phyloP scores from a whole-genome alignment of 2,329 filamentous ascomycete species.

The Verticillium klebahnii region DNA sequence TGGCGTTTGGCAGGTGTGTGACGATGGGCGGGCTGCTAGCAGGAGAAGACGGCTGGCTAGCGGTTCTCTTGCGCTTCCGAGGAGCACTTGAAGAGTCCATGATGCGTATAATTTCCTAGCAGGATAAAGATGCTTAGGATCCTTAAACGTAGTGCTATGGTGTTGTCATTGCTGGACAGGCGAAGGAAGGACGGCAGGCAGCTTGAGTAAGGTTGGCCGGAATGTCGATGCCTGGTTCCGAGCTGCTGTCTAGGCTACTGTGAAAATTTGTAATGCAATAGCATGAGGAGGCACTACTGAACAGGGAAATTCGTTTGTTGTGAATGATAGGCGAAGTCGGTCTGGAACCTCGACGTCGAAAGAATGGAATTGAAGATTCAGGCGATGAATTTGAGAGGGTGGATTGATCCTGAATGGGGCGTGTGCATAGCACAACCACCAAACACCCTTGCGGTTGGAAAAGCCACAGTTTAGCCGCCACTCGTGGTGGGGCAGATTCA shows the following conservation, averaged over 20 bases:
- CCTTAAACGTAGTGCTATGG: background rate
- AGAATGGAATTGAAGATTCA: background rate
- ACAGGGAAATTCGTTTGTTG: too few relatives aligned
- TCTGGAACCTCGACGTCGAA: background rate
- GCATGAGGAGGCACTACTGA: too few relatives aligned
- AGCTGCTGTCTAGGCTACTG: too few relatives aligned
- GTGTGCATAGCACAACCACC: background rate
- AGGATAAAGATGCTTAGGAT: too few relatives aligned
- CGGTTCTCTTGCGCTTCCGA: background rate
- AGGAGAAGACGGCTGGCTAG: background rate
- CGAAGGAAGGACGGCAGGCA: background rate
- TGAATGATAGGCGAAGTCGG: background rate
- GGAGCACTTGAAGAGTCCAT: background rate
- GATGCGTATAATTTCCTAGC: background rate
- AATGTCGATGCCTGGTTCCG: too few relatives aligned
- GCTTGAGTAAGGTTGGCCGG: too few relatives aligned
- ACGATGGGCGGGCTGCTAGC: background rate
- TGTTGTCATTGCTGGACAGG: background rate
- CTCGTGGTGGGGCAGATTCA: background rate
- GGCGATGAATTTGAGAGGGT: background rate
- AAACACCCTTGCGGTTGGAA: background rate
- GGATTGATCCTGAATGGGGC: background rate
- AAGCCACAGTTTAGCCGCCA: background rate
- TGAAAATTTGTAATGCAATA: too few relatives aligned
- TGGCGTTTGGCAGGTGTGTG: slow-evolving; percentile 21